These are phyloP conservation scores for Arctostaphylos glauca DNA, from an alignment of 148 eudicot genomes.

Conservation along the genomic window DNA sequence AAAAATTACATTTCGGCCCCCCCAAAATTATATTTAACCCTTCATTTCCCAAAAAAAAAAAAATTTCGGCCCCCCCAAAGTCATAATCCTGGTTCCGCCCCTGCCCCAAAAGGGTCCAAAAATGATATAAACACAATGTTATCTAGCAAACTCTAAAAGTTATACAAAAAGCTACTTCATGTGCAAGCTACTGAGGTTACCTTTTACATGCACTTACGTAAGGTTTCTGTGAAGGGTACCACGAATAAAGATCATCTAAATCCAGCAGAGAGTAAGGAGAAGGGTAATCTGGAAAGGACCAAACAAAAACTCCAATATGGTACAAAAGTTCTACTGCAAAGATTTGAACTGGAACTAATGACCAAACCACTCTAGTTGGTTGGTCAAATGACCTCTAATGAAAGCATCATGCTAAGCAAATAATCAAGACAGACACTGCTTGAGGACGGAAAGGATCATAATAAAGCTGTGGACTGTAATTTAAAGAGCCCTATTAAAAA, in stretches of 20 bases:
- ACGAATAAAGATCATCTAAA: neutral
- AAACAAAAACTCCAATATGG: neutral
- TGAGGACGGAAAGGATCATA: too few relatives aligned
- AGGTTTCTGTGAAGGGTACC: neutral
- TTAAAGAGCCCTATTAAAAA: neutral
- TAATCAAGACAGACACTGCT: neutral
- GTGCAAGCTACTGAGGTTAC: neutral
- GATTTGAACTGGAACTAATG: neutral
- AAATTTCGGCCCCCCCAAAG: too few relatives aligned
- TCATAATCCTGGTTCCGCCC: too few relatives aligned
- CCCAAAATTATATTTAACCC: too few relatives aligned
- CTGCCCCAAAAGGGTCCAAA: neutral
- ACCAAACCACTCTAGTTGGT: neutral
- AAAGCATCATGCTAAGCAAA: neutral
- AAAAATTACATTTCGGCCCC: too few relatives aligned
- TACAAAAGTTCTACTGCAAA: neutral
- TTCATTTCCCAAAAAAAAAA: too few relatives aligned
- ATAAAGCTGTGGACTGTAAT: neutral
- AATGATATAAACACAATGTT: neutral
- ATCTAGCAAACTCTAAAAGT: neutral
- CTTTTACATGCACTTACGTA: neutral
- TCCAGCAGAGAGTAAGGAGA: neutral
- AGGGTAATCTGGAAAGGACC: neutral
- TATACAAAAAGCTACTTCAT: neutral
- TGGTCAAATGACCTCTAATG: neutral